Evolutionary conservation across 768 basidiomycete species (phyloP), one percentile per base, ranked within the genome.

Genomic region (Hericium erinaceus): DNA sequence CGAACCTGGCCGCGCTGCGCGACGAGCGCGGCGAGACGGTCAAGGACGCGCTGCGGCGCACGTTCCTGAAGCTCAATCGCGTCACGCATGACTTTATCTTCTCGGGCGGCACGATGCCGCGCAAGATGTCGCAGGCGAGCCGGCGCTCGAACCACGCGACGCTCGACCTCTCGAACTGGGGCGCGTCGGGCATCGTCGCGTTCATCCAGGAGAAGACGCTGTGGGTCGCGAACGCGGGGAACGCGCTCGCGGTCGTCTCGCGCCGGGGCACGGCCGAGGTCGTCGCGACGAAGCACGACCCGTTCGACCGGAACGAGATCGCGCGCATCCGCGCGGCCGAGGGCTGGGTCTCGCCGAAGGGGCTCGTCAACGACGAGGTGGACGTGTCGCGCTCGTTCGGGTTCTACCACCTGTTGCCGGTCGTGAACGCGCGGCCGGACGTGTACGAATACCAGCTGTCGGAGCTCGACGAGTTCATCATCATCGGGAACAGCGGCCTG

Each of bases 331-430:
- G 95, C 26, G 74, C 81, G 1, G 91, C 93, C 8, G 95, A 98
- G 33, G 95, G 93, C 1, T 98, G 91, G 87, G 84, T 99, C 55
- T 93, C 93, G 1, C 89, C 91, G 11, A 82, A 85, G 51, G 95
- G 95, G 3, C 75, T 87, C 49, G 86, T 99, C 59, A 95, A 95
- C 70, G 92, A 95, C 66, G 89, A 94, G 64, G 81, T 90, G 61
- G 89, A 92, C 62, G 80, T 92, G 3, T 94, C 95, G n/a, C 80
- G 95, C 51, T 87, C 91, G 0, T 98, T 98, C 70, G 97, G 97
- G 0, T 92, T 88, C 72, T 98, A 84, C 74, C 84, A 91, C 64
- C 82, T 92, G 24, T 79, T 92, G 49, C 95, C 95, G 0, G 83
- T 94, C 38, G 81, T 98, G 69, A 95, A 95, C 67, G 85, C 97